Evolutionary conservation across 768 basidiomycete species (phyloP).

Genomic region (Suillus cothurnatus): DNA sequence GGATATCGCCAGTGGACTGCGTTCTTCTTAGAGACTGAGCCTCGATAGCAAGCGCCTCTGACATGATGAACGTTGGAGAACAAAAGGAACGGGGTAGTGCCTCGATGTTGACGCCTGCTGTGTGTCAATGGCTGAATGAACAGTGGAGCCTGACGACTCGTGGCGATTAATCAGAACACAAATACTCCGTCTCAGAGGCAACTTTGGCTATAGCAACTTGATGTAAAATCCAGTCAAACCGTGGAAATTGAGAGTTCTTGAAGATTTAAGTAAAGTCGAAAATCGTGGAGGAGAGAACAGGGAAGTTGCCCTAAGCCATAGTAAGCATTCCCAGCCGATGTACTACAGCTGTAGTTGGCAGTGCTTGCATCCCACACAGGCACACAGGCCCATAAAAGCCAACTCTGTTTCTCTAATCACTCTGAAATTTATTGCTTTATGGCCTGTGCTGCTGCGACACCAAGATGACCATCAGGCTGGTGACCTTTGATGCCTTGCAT

Average conservation of each 20-base stretch:
- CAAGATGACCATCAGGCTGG: conserved; percentile 49
- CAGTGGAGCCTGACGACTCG: conserved; percentile 12
- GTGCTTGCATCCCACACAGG: not conserved
- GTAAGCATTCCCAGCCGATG: conserved; percentile 5
- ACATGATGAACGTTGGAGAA: conserved; percentile 28
- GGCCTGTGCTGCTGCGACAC: not conserved
- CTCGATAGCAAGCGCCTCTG: conserved; percentile 28
- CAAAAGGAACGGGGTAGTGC: conserved; percentile 17
- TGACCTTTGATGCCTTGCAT: conserved; percentile 79
- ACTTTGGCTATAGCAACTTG: not conserved
- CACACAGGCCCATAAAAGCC: conserved; percentile 3
- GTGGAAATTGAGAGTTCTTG: not conserved
- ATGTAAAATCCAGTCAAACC: not conserved
- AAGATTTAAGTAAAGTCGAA: not conserved
- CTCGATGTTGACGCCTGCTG: conserved; percentile 33
- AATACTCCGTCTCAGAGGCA: not conserved
- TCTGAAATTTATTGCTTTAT: not conserved
- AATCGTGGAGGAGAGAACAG: not conserved
- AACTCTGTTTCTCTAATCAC: not conserved
- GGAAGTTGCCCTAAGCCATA: not conserved
- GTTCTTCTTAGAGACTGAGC: conserved; percentile 37
- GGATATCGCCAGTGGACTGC: conserved; percentile 38
- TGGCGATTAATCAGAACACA: not conserved
- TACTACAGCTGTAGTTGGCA: not conserved
- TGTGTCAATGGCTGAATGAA: conserved; percentile 24